Evolutionary conservation across 352 stramenopile genomes (phyloP).

Genomic region (Halophytophthora polymorphica): DNA sequence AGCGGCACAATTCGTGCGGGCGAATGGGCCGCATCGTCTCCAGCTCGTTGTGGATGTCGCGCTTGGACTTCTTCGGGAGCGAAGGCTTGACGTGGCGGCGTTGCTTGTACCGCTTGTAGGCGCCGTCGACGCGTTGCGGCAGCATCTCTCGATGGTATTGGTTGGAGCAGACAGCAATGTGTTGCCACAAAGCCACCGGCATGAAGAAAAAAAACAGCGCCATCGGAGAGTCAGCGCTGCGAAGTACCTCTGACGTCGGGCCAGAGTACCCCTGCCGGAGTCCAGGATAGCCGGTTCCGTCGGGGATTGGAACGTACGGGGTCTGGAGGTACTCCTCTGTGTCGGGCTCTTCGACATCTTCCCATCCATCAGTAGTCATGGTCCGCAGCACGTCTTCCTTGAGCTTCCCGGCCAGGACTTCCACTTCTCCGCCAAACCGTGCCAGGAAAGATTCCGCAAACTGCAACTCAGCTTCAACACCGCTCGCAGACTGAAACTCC

Average conservation of each 20-base stretch:
- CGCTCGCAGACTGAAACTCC: constrained; percentile 2
- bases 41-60: constrained; percentile 11
- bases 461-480: constrained; percentile 4
- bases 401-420: constrained; percentile 12
- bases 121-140: neutral
- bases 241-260: neutral
- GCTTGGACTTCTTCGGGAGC: constrained; percentile 5
- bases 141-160: constrained; percentile 14
- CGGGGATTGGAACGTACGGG: neutral
- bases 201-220: constrained; percentile 17
- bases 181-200: constrained; percentile 12
- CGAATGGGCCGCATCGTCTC: neutral
- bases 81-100: neutral
- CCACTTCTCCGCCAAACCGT: constrained; percentile 5
- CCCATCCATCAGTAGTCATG: constrained; percentile 6
- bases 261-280: neutral
- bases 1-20: constrained; percentile 2
- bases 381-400: constrained; percentile 3
- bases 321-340: constrained; percentile 5
- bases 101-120: constrained; percentile 7
- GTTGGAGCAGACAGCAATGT: constrained; percentile 14
- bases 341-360: constrained; percentile 9
- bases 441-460: constrained; percentile 10
- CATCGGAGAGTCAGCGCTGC: constrained; percentile 4
- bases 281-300: neutral